Conservation (phyloP, 495 filamentous ascomycete species). For the Penicillium verhagenii region DNA sequence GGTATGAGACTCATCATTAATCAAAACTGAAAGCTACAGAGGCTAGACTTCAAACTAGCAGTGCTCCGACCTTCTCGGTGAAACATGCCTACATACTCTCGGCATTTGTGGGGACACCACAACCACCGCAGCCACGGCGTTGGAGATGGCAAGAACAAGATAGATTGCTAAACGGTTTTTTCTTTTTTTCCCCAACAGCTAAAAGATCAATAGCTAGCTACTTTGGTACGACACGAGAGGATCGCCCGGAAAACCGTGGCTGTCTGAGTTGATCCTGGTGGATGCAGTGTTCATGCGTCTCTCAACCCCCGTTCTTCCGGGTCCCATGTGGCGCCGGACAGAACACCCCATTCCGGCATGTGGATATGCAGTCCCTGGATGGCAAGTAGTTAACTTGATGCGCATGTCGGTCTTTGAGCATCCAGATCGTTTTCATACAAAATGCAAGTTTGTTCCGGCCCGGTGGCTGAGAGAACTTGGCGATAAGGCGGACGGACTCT, state of each 20-base stretch:
- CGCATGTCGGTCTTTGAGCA: conserved; percentile 5
- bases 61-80: background rate
- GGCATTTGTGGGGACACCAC: background rate
- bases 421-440: conserved; percentile 6
- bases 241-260: conserved; percentile 1
- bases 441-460: conserved; percentile 6
- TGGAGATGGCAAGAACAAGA: background rate
- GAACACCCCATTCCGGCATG: conserved; percentile 13
- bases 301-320: conserved; percentile 9
- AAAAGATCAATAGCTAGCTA: background rate
- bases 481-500: conserved; percentile 12
- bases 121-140: background rate
- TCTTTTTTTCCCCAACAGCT: background rate
- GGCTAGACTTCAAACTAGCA: background rate
- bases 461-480: conserved; percentile 16
- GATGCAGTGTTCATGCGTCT: conserved; percentile 11
- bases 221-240: background rate
- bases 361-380: conserved; percentile 7
- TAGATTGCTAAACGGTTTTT: background rate
- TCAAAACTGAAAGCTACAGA: background rate
- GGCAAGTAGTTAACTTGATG: conserved; percentile 2
- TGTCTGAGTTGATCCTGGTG: conserved; percentile 2
- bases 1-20: background rate
- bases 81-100: background rate
- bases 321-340: conserved; percentile 9